Conservation (phyloP, 805 yeast species). For the Yarrowia sp. region DNA sequence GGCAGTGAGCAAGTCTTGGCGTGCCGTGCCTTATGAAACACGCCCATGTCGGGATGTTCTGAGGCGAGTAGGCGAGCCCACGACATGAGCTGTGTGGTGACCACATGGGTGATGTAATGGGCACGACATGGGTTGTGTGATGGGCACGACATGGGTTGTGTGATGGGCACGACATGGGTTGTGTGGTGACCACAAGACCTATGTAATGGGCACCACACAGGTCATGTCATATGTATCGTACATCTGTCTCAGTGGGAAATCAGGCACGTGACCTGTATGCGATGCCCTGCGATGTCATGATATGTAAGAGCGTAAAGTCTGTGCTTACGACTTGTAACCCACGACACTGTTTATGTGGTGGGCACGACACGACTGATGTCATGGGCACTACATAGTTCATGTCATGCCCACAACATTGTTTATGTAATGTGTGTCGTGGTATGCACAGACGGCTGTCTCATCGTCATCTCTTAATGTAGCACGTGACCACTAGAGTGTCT, state of each 20-base stretch:
- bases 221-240: too few species aligned
- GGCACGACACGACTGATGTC: background rate
- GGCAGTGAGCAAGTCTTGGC: slow-evolving; percentile 18
- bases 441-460: too few species aligned
- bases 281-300: too few species aligned
- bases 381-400: background rate
- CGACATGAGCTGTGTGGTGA: background rate
- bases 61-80: background rate
- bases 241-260: too few species aligned
- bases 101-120: background rate
- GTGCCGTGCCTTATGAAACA: slow-evolving; percentile 21
- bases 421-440: background rate
- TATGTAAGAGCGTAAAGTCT: too few species aligned
- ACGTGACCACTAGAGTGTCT: too few species aligned
- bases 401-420: background rate
- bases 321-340: too few species aligned
- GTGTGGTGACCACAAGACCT: background rate
- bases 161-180: background rate
- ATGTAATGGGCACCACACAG: too few species aligned
- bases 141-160: background rate
- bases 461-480: too few species aligned
- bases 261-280: too few species aligned
- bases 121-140: background rate
- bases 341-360: too few species aligned
- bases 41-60: background rate